phyloP scores from a whole-genome alignment of 495 filamentous ascomycete genomes.

The Daldinia vernicosa region DNA sequence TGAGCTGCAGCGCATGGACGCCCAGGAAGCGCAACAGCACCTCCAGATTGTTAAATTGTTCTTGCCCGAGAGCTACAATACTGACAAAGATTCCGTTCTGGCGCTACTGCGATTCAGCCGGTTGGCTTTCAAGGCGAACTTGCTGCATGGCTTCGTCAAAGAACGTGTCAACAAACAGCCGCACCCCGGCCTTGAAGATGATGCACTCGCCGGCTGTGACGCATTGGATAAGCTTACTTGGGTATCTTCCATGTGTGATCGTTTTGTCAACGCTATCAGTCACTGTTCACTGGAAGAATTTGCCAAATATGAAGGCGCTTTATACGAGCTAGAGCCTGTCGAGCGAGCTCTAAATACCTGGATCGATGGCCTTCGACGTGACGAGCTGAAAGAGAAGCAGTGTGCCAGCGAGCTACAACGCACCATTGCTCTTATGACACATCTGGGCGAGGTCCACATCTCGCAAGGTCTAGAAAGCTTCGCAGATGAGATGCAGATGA shows the following conservation, averaged over 20 bases:
- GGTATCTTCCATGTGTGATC: slow-evolving; percentile 82
- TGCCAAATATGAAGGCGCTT: slow-evolving; percentile 72
- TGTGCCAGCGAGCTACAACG: slow-evolving; percentile 81
- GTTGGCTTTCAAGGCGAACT: slow-evolving; percentile 84
- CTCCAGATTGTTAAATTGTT: slow-evolving; percentile 86
- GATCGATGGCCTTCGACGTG: slow-evolving; percentile 82
- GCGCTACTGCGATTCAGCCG: slow-evolving; percentile 88
- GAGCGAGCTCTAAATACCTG: slow-evolving; percentile 89
- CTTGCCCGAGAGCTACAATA: slow-evolving; percentile 84
- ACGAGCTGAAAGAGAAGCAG: slow-evolving; percentile 86
- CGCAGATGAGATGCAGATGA: slow-evolving; percentile 81
- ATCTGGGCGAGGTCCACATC: slow-evolving; percentile 84
- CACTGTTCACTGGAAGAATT: slow-evolving; percentile 82
- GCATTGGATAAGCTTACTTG: slow-evolving; percentile 85
- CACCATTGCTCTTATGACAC: slow-evolving; percentile 83
- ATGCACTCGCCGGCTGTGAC: slow-evolving; percentile 78
- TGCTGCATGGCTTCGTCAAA: slow-evolving; percentile 81
- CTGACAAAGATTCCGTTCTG: slow-evolving; percentile 81
- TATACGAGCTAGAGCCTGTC: slow-evolving; percentile 92
- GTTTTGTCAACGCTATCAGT: slow-evolving; percentile 80
- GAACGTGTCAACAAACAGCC: slow-evolving; percentile 70
- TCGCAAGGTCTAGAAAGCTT: slow-evolving; percentile 75
- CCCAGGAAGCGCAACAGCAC: slow-evolving; percentile 88
- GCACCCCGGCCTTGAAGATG: slow-evolving; percentile 69
- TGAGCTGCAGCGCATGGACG: slow-evolving; percentile 86